Evolutionary conservation across 768 basidiomycete species (phyloP), one percentile per base, ranked within the genome.

Genomic region (Panellus pusillus): DNA sequence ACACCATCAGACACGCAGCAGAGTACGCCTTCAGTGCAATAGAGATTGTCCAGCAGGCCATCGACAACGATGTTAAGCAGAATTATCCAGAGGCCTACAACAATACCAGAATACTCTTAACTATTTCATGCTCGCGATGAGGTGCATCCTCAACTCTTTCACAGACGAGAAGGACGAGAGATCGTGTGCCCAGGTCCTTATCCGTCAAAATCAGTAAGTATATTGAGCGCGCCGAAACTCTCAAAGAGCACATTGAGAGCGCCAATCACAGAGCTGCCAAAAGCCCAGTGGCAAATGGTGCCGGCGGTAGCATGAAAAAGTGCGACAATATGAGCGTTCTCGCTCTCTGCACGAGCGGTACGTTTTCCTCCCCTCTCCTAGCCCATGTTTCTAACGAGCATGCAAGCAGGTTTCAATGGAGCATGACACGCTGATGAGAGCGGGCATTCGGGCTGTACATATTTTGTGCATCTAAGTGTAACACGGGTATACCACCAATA

Each of bases 91-190:
- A 95, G 65, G 95, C 95, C 17, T 96, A 92, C 82, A 95, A 74
- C 82, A 86, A 60, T 97, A 97, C 73, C 87, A 89, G 77, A 96
- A 98, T 78, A 80, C 92, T 1, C 80, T 98, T 54, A 97, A 99
- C 68, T 99, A 96, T 69, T 99, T 99, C 71, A 93, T 98, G 90
- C 89, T 98, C 61, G 94, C 95, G 9, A 77, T 93, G 68, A 95
- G 93, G 72, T 95, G 27, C 9, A 44, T 51, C 40, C 55, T 52
- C 17, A 49, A 13, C 27, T 28, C 61, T 9, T 31, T 24, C 44
- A 4, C 66, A 91, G 89, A 92, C 65, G 91, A 94, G 77, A 95
- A 92, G 83, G 98, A 97, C 71, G 91, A 94, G 59, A 92, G 88
- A 70, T 87, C 93, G 37, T 94, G 92, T 70, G n/a, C n/a, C n/a